A percentile compares a stretch with the other conserved stretches of the same genome.
These are phyloP conservation scores for Intubia oerlemansii DNA, from an alignment of 2,329 filamentous ascomycete genomes.

Conservation along the genomic window DNA sequence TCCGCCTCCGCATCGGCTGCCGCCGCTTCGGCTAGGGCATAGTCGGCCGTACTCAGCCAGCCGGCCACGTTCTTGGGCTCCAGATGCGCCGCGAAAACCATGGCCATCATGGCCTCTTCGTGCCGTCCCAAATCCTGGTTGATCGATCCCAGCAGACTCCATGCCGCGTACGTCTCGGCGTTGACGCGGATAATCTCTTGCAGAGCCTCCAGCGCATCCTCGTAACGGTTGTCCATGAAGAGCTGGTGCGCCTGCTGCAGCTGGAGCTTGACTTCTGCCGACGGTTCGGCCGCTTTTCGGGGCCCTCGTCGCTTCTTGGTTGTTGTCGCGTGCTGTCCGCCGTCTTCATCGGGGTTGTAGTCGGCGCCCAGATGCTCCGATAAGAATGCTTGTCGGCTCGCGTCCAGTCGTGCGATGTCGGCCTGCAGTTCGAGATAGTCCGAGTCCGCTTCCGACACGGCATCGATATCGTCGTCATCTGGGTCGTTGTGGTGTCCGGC, in stretches of 20 bases:
- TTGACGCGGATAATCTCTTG: conserved; percentile 47
- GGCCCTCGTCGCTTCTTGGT: conserved; percentile 22
- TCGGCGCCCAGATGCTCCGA: conserved; percentile 11
- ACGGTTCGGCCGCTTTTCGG: conserved; percentile 42
- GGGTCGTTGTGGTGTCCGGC: too few relatives aligned
- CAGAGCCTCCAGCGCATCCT: conserved; percentile 33
- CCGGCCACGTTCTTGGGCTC: conserved; percentile 35
- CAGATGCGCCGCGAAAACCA: conserved; percentile 40
- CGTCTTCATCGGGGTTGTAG: conserved; percentile 1
- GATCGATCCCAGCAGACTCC: conserved; percentile 38
- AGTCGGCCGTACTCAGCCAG: conserved; percentile 38
- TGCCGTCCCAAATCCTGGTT: conserved; percentile 36
- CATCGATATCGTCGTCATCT: too few relatives aligned
- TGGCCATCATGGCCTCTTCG: conserved; percentile 34
- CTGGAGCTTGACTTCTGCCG: conserved; percentile 47
- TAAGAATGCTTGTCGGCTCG: conserved; percentile 15
- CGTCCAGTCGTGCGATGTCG: conserved; percentile 17
- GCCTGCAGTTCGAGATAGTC: conserved; percentile 19
- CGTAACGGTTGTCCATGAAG: conserved; percentile 40
- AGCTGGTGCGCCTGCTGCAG: conserved; percentile 46
- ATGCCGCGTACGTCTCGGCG: conserved; percentile 43
- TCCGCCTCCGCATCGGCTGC: conserved; percentile 15
- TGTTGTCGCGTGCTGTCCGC: conserved; percentile 5
- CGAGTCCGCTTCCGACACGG: conserved; percentile 18
- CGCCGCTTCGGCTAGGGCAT: conserved; percentile 27